Evolutionary conservation across 306 rosid genomes (phyloP).

Genomic region (Inga leiocalycina): DNA sequence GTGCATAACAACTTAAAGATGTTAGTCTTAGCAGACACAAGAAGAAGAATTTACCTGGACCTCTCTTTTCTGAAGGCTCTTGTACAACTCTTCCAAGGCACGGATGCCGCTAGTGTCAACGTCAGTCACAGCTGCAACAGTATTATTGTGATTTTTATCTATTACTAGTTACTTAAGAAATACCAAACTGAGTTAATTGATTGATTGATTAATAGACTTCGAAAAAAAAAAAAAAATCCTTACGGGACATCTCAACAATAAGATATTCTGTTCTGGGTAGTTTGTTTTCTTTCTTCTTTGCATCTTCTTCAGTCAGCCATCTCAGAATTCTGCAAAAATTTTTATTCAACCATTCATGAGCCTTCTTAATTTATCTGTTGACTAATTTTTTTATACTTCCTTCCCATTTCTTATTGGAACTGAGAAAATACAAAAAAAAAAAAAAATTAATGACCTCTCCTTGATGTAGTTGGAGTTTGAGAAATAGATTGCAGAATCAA

Average conservation of each 20-base stretch:
- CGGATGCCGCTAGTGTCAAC: conserved; percentile 85
- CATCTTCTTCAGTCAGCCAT: conserved; percentile 70
- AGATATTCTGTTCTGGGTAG: conserved; percentile 45
- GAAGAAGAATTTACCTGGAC: conserved; percentile 45
- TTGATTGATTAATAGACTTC: background rate
- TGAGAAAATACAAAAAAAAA: background rate
- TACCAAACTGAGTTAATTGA: background rate
- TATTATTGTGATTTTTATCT: background rate
- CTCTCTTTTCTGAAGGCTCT: conserved; percentile 57
- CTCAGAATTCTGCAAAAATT: conserved; percentile 63
- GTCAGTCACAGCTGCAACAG: conserved; percentile 74
- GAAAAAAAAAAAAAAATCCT: conserved; percentile 32
- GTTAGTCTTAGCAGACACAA: background rate
- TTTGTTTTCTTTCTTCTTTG: conserved; percentile 19
- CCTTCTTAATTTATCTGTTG: background rate
- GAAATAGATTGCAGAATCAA: conserved; percentile 91
- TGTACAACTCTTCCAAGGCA: conserved; percentile 59
- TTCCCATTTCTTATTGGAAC: background rate
- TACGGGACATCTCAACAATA: conserved; percentile 83
- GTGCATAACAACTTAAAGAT: background rate
- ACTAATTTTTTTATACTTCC: background rate
- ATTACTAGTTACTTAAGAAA: background rate
- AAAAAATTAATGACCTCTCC: conserved; percentile 58
- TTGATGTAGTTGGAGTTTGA: conserved; percentile 81
- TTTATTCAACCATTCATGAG: background rate